These are phyloP conservation scores for Apophysomyces trapeziformis DNA, from an alignment of 371 early-diverging fungal species.

Conservation along the genomic window DNA sequence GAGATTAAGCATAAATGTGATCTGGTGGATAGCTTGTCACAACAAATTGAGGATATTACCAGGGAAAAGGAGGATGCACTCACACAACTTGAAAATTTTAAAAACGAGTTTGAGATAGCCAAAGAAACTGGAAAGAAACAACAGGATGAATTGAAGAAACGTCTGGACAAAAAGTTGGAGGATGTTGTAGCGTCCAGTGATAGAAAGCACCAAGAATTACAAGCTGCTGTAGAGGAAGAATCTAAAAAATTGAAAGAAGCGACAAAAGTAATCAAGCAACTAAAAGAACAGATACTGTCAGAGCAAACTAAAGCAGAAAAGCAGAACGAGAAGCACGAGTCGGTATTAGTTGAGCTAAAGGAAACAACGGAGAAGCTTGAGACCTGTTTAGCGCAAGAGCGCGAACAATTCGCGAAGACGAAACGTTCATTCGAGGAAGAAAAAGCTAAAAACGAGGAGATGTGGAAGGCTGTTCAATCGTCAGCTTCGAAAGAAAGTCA, in stretches of 20 bases:
- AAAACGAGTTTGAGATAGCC: background rate
- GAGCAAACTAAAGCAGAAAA: conserved; percentile 10
- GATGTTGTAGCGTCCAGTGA: background rate
- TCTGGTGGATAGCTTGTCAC: background rate
- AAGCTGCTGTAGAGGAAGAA: background rate
- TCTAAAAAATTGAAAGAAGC: conserved; percentile 6
- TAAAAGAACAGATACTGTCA: conserved; percentile 13
- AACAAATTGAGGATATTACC: background rate
- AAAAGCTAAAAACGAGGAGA: background rate
- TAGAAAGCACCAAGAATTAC: background rate
- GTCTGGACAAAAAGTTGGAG: conserved; percentile 11
- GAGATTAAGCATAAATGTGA: background rate
- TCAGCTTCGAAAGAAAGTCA: background rate
- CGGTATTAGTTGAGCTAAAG: background rate
- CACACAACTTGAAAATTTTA: background rate
- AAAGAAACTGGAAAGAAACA: background rate
- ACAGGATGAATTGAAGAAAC: background rate
- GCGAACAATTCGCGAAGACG: background rate
- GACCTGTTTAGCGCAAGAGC: background rate
- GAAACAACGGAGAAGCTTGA: background rate
- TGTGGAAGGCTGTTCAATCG: background rate
- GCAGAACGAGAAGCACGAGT: background rate
- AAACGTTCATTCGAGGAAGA: background rate
- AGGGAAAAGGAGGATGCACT: background rate
- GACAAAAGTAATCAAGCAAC: conserved; percentile 3